Conservation (phyloP, 768 basidiomycete genomes). For the Ramaria rubella region DNA sequence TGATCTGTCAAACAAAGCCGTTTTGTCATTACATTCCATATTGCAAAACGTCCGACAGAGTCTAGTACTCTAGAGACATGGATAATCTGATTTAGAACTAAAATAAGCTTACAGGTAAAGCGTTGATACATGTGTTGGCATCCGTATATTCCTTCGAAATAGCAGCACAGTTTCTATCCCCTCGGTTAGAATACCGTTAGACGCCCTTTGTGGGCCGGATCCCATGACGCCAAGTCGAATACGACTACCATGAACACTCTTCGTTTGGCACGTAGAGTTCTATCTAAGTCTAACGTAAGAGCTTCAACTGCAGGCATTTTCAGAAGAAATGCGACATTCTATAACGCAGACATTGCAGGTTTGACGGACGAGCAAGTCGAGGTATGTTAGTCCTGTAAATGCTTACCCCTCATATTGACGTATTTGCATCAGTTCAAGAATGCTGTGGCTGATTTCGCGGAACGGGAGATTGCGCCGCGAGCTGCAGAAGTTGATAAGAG, state of each 20-base stretch:
- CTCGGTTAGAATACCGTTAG: no score
- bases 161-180: no score
- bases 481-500: constrained; percentile 82
- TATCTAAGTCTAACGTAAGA: neutral
- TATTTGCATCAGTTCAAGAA: constrained; percentile 62
- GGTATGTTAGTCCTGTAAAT: constrained; percentile 34
- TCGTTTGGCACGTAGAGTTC: neutral
- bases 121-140: no score
- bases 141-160: no score
- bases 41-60: no score
- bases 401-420: neutral
- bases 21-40: no score
- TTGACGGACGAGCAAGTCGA: constrained; percentile 75
- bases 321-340: constrained; percentile 44
- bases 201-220: no score
- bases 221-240: no score
- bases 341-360: constrained; percentile 68
- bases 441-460: constrained; percentile 71
- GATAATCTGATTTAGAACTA: no score
- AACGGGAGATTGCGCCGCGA: constrained; percentile 77
- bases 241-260: neutral
- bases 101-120: no score
- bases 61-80: no score
- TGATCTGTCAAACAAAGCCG: no score
- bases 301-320: neutral